A percentile compares a stretch with the other conserved stretches of the same genome.
Evolutionary conservation across 1,284 basidiomycete species (phyloP).

Genomic region (Melampsora larici-populina): DNA sequence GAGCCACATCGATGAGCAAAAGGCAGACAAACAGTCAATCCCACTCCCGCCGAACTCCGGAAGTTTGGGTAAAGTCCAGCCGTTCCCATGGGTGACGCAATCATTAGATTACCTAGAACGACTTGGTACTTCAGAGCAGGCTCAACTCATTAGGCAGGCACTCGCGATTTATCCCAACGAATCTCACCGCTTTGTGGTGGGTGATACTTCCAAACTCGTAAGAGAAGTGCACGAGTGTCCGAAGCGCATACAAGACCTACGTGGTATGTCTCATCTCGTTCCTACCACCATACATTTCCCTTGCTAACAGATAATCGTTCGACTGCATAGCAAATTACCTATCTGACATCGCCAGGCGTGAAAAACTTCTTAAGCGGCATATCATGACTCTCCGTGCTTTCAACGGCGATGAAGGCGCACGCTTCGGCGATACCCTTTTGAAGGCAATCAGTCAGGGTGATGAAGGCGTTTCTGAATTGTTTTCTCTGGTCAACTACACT

Average conservation of each 20-base stretch:
- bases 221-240: neutral
- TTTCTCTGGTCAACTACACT: constrained; percentile 3
- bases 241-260: constrained; percentile 14
- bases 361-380: constrained; percentile 24
- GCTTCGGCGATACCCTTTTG: constrained; percentile 16
- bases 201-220: constrained; percentile 10
- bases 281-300: neutral
- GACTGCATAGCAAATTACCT: constrained; percentile 10
- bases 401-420: constrained; percentile 22
- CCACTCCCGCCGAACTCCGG: neutral
- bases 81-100: neutral
- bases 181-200: constrained; percentile 29
- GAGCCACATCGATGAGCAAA: neutral
- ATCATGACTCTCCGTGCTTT: constrained; percentile 14
- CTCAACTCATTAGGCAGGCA: neutral
- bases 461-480: constrained; percentile 4
- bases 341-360: constrained; percentile 8
- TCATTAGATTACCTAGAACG: constrained; percentile 13
- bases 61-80: neutral
- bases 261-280: neutral
- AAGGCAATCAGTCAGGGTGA: constrained; percentile 25
- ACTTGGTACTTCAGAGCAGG: neutral
- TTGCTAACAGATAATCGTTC: neutral
- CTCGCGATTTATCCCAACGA: constrained; percentile 13
- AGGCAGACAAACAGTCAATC: neutral